A percentile compares a stretch with the other conserved stretches of the same genome.
phyloP scores from a whole-genome alignment of 176 grass and related monocot genomes.

The Panicum miliaceum region DNA sequence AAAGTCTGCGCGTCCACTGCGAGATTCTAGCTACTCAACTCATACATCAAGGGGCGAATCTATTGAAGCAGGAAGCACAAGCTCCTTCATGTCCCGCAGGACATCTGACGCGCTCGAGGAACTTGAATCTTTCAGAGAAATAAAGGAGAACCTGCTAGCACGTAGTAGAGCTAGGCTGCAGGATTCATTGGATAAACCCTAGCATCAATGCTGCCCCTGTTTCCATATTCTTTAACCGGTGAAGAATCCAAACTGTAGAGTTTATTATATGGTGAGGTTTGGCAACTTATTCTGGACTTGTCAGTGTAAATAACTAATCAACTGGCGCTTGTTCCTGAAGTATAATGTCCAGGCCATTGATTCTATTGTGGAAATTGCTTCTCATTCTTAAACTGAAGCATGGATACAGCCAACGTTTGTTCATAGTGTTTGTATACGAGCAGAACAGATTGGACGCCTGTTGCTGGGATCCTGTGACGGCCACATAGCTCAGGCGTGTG shows the following conservation, averaged over 20 bases:
- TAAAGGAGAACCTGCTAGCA: constrained; percentile 66
- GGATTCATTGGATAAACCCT: constrained; percentile 51
- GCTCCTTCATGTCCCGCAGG: constrained; percentile 71
- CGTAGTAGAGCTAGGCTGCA: constrained; percentile 63
- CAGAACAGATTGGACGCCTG: constrained; percentile 23
- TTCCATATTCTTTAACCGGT: constrained; percentile 10
- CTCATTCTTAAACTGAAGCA: constrained; percentile 1
- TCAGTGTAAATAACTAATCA: constrained; percentile 49
- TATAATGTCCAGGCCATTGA: constrained; percentile 15
- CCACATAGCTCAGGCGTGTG: neutral
- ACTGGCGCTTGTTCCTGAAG: constrained; percentile 11
- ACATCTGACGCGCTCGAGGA: constrained; percentile 82
- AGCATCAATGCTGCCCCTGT: constrained; percentile 4
- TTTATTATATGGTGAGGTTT: constrained; percentile 33
- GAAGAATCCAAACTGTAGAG: constrained; percentile 9
- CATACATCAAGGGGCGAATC: constrained; percentile 68
- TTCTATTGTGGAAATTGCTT: neutral
- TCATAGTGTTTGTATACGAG: constrained; percentile 47
- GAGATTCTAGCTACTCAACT: constrained; percentile 71
- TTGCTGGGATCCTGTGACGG: constrained; percentile 15
- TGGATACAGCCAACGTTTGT: neutral
- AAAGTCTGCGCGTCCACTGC: constrained; percentile 64
- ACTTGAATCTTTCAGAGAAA: constrained; percentile 76
- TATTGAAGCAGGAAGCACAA: constrained; percentile 54
- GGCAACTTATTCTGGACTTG: neutral